Percentiles rank a stretch among this genome's conserved stretches.
phyloP scores from a whole-genome alignment of 2,329 filamentous ascomycete species.

The Paraphaeosphaeria minitans region DNA sequence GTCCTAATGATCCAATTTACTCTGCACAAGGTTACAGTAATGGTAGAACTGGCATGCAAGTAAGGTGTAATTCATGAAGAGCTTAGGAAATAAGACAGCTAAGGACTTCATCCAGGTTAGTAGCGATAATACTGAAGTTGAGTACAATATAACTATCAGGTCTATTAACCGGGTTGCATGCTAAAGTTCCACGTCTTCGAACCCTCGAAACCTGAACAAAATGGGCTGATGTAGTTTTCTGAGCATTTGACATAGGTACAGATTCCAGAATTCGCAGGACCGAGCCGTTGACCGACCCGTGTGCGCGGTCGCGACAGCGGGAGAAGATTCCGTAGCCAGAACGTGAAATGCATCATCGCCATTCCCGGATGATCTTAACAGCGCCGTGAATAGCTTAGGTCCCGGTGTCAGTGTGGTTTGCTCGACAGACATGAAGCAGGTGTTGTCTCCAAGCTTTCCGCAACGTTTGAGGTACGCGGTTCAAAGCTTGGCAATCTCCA shows the following conservation, averaged over 20 bases:
- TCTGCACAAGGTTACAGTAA: too few relatives aligned
- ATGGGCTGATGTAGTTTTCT: conserved; percentile 5
- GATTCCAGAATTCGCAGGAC: conserved; percentile 11
- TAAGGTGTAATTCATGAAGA: too few relatives aligned
- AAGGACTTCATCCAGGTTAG: too few relatives aligned
- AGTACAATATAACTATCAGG: too few relatives aligned
- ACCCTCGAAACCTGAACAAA: not conserved
- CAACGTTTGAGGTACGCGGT: conserved; percentile 25
- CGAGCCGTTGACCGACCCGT: conserved; percentile 2
- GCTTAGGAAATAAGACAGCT: too few relatives aligned
- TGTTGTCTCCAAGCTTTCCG: conserved; percentile 37
- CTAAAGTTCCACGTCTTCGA: not conserved
- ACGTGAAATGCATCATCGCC: conserved; percentile 1
- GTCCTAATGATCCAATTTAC: too few relatives aligned
- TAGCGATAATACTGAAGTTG: too few relatives aligned
- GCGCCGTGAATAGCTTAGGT: conserved; percentile 13
- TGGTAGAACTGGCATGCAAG: too few relatives aligned
- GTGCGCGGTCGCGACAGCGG: not conserved
- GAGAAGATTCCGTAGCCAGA: conserved; percentile 7
- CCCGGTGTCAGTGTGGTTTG: conserved; percentile 16
- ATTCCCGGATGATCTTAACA: not conserved
- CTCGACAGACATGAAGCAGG: conserved; percentile 31
- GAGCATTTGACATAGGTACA: conserved; percentile 12
- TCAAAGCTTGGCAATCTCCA: conserved; percentile 20
- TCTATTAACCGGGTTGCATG: too few relatives aligned